Percentiles rank a stretch among this genome's conserved stretches.
phyloP scores from a whole-genome alignment of 2,329 filamentous ascomycete genomes.

The Verticillium dahliae region DNA sequence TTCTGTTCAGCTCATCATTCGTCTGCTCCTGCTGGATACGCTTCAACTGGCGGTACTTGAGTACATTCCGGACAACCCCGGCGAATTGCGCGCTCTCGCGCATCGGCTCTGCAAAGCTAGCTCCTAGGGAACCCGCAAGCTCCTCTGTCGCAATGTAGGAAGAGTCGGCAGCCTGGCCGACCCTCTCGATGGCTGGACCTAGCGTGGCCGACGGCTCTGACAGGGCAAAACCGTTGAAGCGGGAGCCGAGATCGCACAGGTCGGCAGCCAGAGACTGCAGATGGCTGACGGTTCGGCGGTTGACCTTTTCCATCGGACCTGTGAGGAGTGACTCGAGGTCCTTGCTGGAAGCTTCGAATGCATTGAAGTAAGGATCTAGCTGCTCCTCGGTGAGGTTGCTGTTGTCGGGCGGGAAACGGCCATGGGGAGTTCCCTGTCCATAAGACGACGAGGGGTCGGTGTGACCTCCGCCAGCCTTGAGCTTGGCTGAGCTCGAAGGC shows the following conservation, averaged over 20 bases:
- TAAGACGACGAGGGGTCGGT: slow-evolving; percentile 27
- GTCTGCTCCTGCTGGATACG: slow-evolving; percentile 97
- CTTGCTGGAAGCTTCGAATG: slow-evolving; percentile 86
- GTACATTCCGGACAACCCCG: slow-evolving; percentile 80
- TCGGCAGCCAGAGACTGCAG: slow-evolving; percentile 78
- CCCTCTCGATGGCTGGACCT: slow-evolving; percentile 85
- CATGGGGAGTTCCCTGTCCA: slow-evolving; percentile 49
- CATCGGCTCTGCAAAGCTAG: slow-evolving; percentile 96
- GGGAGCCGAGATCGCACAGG: slow-evolving; percentile 86
- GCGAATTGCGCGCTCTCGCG: slow-evolving; percentile 96
- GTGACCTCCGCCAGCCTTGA: slow-evolving; percentile 50
- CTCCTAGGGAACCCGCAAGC: slow-evolving; percentile 77
- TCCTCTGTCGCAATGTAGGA: slow-evolving; percentile 96
- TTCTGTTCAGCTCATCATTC: slow-evolving; percentile 84
- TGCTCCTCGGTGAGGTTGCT: slow-evolving; percentile 78
- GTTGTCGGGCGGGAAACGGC: slow-evolving; percentile 75
- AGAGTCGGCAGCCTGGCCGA: slow-evolving; percentile 90
- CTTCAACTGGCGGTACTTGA: slow-evolving; percentile 87
- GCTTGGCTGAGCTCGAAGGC: slow-evolving; percentile 77
- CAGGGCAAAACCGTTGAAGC: slow-evolving; percentile 93
- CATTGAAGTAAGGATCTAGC: slow-evolving; percentile 90
- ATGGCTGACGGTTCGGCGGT: slow-evolving; percentile 80
- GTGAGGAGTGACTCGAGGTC: slow-evolving; percentile 83
- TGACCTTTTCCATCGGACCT: slow-evolving; percentile 95
- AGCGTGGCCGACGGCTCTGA: slow-evolving; percentile 87